Conservation (phyloP, 306 rosid species). For the Lathyrus oleraceus region DNA sequence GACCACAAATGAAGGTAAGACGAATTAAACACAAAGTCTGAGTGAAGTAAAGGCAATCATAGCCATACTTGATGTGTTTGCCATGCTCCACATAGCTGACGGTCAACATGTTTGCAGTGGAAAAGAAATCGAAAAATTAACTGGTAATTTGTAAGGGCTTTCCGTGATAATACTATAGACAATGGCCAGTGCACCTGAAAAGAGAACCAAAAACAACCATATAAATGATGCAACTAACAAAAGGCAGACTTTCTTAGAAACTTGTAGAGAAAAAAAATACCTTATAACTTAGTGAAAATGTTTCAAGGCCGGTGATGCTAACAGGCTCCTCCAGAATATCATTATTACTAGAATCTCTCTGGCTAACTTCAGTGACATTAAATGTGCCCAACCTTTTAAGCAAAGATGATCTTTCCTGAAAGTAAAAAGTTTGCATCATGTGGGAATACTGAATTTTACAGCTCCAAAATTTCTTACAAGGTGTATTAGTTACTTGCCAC, state of each 20-base stretch:
- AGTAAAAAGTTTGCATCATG: slow-evolving; percentile 24
- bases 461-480: slow-evolving; percentile 22
- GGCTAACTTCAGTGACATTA: slow-evolving; percentile 54
- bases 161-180: slow-evolving; percentile 85
- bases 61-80: slow-evolving; percentile 88
- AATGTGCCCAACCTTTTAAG: slow-evolving; percentile 73
- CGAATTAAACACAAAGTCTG: slow-evolving; percentile 24
- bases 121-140: slow-evolving; percentile 89
- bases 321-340: slow-evolving; percentile 69
- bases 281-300: slow-evolving; percentile 91
- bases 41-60: slow-evolving; percentile 17
- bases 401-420: slow-evolving; percentile 85
- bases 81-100: slow-evolving; percentile 98
- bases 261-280: slow-evolving; percentile 41
- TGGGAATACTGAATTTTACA: slow-evolving; percentile 23
- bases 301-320: slow-evolving; percentile 80
- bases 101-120: slow-evolving; percentile 93
- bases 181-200: slow-evolving; percentile 93
- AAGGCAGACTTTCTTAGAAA: slow-evolving; percentile 28
- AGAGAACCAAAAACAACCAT: slow-evolving; percentile 32
- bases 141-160: slow-evolving; percentile 84
- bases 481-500: slow-evolving; percentile 67
- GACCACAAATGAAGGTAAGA: slow-evolving; percentile 31
- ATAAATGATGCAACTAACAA: slow-evolving; percentile 16
- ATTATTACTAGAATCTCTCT: slow-evolving; percentile 44